Base-by-base conservation (phyloP, 768 basidiomycete genomes). In the Tulasnella sp. region DNA sequence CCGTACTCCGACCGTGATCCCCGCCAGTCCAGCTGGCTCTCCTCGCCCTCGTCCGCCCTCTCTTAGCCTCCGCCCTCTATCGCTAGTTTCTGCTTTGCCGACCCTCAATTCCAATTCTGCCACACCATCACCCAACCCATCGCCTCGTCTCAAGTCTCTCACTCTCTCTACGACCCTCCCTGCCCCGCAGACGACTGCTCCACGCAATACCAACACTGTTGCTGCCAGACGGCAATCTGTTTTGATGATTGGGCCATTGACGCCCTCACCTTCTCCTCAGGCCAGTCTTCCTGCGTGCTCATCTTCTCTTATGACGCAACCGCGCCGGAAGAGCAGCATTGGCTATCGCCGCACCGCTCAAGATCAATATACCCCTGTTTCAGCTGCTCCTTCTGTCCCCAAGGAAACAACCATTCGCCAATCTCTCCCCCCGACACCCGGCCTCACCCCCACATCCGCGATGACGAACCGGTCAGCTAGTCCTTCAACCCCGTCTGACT, bases 371-470 rank as follows among this genome's bases (percentile, higher is more conserved):
- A 15, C 25, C 34, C 17, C 6, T 32, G 7, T 48, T 51, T 36
- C 29, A 35, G 12, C 34, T 6, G 21, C 3, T 21, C 12, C 36
- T 12, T 69, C 72, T 36, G 29, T 15, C 34, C 58, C 21, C 45
- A 45, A 17, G 40, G 23, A 23, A 42, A 39, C 34, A 17, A 37
- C 52, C n/a, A 52, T 32, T 19, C 55, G 42, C 36, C 48, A 54
- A 7, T 54, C 52, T 21, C 21, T 57, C 15, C 59, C 55, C 25
- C 35, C 83, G 0, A 86, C 84, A 0, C 86, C 84, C 11, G 84
- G 83, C 64, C 74, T 79, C 72, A 87, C 86, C 0, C 86, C 83
- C 4, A 81, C 75, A 12, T 74, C 72, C 35, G 75, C 78, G 9
- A 71, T 66, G 41, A 72, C 70, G 17, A 74, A 70, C 27, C 39